These are phyloP conservation scores for Borovskyia barvae DNA, from an alignment of 208 protist species.

Conservation along the genomic window DNA sequence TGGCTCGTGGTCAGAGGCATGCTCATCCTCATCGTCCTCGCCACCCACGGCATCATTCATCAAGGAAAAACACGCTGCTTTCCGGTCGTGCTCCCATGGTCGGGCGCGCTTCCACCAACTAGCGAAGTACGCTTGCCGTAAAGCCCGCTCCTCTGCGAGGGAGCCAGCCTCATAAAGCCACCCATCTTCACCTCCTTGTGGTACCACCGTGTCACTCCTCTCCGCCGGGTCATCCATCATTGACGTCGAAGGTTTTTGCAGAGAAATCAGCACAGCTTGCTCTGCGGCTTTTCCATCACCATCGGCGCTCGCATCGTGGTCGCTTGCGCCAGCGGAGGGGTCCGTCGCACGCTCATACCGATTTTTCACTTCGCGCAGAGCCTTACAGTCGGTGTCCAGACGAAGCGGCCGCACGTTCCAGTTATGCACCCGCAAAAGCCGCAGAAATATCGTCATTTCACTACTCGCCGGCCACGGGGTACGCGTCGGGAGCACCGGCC, in stretches of 20 bases:
- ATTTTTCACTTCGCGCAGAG: conserved; percentile 35
- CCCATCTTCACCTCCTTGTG: conserved; percentile 50
- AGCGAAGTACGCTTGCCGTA: conserved; percentile 40
- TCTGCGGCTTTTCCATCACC: not conserved
- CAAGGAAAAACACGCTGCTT: not conserved
- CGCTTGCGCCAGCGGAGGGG: not conserved
- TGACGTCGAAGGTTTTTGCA: no score
- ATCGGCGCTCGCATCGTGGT: not conserved
- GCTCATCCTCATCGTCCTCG: conserved; percentile 22
- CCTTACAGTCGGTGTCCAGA: conserved; percentile 32
- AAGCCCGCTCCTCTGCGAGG: conserved; percentile 20
- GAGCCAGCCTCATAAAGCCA: conserved; percentile 66
- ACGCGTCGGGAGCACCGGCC: conserved; percentile 23
- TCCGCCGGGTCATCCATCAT: no score
- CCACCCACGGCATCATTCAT: conserved; percentile 2
- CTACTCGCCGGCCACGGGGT: conserved; percentile 23
- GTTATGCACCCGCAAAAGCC: conserved; percentile 77
- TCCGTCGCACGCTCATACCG: conserved; percentile 6
- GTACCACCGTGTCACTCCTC: not conserved
- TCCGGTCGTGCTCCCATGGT: conserved; percentile 34
- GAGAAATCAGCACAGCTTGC: not conserved
- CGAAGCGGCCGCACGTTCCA: conserved; percentile 48
- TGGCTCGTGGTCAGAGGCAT: not conserved
- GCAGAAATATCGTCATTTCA: conserved; percentile 80
- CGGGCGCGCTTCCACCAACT: conserved; percentile 35